A percentile compares a stretch with the other conserved stretches of the same genome.
These are phyloP conservation scores for Theileria orientalis DNA, from an alignment of 169 alveolate genomes.

Conservation along the genomic window DNA sequence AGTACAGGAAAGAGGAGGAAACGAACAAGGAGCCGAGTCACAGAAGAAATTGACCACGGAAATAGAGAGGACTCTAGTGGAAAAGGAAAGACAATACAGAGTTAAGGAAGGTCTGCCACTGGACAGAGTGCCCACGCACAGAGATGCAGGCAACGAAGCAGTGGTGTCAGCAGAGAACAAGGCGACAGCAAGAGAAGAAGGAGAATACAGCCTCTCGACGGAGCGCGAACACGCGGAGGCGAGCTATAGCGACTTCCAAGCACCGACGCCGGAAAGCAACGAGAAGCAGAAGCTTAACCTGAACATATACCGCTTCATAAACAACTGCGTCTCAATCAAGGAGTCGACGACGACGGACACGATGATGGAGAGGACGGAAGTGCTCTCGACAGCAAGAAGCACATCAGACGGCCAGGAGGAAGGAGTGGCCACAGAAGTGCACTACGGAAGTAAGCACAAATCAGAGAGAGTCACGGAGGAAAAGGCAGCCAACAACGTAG, in stretches of 20 bases:
- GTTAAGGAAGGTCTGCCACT: too few species aligned
- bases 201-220: neutral
- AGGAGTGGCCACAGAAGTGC: neutral
- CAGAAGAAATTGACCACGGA: neutral
- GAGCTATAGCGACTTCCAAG: slow-evolving; percentile 3
- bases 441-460: neutral
- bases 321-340: slow-evolving; percentile 29
- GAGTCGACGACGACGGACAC: slow-evolving; percentile 5
- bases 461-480: neutral
- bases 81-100: neutral
- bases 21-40: neutral
- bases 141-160: too few species aligned
- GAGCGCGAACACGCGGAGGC: slow-evolving; percentile 3
- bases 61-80: neutral
- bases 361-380: neutral
- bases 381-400: too few species aligned
- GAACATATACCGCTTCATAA: slow-evolving; percentile 53
- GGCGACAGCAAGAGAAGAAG: neutral
- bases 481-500: neutral
- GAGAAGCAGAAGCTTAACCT: slow-evolving; percentile 41
- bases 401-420: neutral
- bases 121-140: too few species aligned
- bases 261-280: slow-evolving; percentile 12
- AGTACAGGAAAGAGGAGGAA: neutral
- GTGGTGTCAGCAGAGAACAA: too few species aligned